Base-by-base conservation (phyloP, 129 eudicot genomes). In the Flaveria linearis region DNA sequence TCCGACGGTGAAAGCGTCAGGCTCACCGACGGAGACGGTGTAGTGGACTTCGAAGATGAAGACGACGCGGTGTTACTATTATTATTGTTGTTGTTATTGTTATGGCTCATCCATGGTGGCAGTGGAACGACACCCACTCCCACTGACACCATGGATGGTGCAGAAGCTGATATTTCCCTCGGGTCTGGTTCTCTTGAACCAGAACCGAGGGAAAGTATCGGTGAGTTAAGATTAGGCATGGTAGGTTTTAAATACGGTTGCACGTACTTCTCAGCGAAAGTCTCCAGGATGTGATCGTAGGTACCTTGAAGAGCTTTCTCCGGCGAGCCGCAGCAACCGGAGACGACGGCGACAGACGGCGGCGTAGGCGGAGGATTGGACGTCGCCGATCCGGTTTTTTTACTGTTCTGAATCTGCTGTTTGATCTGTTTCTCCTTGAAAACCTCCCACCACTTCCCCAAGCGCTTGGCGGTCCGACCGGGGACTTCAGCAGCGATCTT, bases 401-500 rank as follows among this genome's bases (percentile, higher is more conserved):
- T 74, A 33, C 16, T 81, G 9, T 80, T 84, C 9, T 82, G 86
- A 36, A 75, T 63, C 55, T 84, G 80, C 65, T 85, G 88, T 46
- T 85, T 88, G 50, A 72, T 65, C 71, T 86, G 93, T 20, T 88
- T 88, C 55, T 88, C 93, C 5, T 88, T 88, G 49, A 85, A 88
- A 65, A 88, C 93, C 61, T 88, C 93, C 93, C 93, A 88, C 93
- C 93, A 88, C 85, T 88, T 88, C 0, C 93, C 90, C 15, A 88
- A 60, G 0, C 90, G 81, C 53, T 86, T 88, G 12, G 93, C 93
- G 0, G 93, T 88, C 0, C 93, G 88, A 69, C 93, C 93, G 49
- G 93, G 90, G 11, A 88, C 90, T 30, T 88, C 93, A 3, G 90
- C 82, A 1, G 90, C 93, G 63, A 88, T 88, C 49, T 83, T 88